Evolutionary conservation across 129 eudicot genomes (phyloP), one percentile per base, ranked within the genome.

Genomic region (Arctium lappa): DNA sequence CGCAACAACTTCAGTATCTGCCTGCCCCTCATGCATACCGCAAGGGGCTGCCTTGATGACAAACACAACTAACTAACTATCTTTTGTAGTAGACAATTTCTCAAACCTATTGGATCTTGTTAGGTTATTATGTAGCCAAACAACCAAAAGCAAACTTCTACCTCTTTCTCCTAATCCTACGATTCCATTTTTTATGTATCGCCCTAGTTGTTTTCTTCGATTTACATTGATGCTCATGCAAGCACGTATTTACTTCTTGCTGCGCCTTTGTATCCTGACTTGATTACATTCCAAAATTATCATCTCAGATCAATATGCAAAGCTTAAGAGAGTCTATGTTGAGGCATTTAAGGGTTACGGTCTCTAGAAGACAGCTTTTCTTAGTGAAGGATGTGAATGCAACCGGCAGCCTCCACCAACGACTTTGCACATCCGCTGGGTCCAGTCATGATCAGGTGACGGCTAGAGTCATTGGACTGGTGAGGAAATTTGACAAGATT

Each of bases 401-500:
- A 13, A 27, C 71, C 2, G 34, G 69, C 73, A 44, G 80, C 22
- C 29, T 86, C 37, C 29, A 72, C 39, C 82, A 77, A 44, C 85
- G 39, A 33, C 76, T 93, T 29, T 90, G 92, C 91, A 89, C 95
- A 9, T 56, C 89, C 8, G 37, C 78, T 11, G 80, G 84, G 77
- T 63, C 85, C 74, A 69, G 60, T 84, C 79, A 82, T 77, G 93
- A 90, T 72, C 83, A 89, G 82, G 85, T 92, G 29, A 79, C 75
- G 84, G 84, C 79, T 79, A 92, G 87, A 74, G 97, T 94, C 5
- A 85, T 92, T 80, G 87, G 83, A 79, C 78, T 94, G 82, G 98
- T 94, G 15, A 94, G 86, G 91, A 88, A 89, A 70, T 94, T 88
- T 76, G 90, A 91, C 90, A 89, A 88, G 82, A 82, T 87, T 74